Conservation (phyloP, 2,329 filamentous ascomycete genomes). For the Aspergillus sp. region DNA sequence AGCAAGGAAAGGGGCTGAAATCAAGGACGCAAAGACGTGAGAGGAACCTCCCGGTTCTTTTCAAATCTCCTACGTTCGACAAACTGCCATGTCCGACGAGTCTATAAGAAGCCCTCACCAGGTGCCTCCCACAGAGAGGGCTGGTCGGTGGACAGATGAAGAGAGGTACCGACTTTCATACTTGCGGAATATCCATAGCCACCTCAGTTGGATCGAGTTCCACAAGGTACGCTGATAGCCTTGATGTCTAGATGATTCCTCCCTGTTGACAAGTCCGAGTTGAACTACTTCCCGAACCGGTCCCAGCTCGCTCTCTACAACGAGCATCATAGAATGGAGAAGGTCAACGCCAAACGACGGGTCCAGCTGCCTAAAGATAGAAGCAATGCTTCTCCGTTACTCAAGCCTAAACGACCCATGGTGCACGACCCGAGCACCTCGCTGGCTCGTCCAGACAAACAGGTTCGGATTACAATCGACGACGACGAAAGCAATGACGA, state of each 20-base stretch:
- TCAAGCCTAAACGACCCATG: neutral
- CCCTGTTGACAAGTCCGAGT: neutral
- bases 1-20: neutral
- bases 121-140: neutral
- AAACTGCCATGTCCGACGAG: neutral
- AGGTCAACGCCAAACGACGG: neutral
- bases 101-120: neutral
- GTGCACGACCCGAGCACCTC: neutral
- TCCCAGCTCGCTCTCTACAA: neutral
- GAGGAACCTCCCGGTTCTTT: neutral
- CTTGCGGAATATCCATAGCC: neutral
- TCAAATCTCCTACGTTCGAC: neutral
- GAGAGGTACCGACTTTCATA: neutral
- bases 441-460: neutral
- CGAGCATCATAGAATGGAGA: neutral
- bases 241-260: neutral
- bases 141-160: neutral
- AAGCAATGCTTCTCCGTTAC: neutral
- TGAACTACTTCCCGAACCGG: neutral
- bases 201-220: neutral
- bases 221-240: neutral
- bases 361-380: neutral
- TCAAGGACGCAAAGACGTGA: neutral
- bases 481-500: neutral
- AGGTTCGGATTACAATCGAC: neutral